Conservation (phyloP, 164 flowering plant species). For the Cinnamomum chago region DNA sequence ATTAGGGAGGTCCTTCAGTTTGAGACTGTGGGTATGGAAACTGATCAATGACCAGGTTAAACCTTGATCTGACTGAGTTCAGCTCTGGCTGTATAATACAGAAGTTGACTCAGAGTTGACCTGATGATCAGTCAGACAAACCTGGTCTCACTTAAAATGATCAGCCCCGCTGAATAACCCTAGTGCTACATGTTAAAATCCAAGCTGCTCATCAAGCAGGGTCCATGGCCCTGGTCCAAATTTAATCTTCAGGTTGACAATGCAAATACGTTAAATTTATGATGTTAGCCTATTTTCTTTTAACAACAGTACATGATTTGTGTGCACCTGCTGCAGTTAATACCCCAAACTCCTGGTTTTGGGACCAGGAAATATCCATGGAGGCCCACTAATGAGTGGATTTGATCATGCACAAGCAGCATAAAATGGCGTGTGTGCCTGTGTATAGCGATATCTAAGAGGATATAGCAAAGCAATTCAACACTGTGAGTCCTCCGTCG, state of each 20-base stretch:
- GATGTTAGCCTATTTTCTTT: too few species aligned
- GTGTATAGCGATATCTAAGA: too few species aligned
- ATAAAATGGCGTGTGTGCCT: too few species aligned
- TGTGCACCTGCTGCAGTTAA: background rate
- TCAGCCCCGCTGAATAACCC: background rate
- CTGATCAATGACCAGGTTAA: background rate
- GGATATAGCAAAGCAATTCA: too few species aligned
- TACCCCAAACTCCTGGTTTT: too few species aligned
- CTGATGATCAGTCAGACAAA: too few species aligned
- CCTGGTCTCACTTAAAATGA: background rate
- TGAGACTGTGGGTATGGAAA: background rate
- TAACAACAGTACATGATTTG: too few species aligned
- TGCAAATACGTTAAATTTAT: background rate
- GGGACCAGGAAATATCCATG: too few species aligned
- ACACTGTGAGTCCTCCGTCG: too few species aligned
- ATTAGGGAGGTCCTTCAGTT: background rate
- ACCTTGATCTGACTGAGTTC: background rate
- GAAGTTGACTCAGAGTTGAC: background rate
- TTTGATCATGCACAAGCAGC: too few species aligned
- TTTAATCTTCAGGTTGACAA: background rate
- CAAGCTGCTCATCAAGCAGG: background rate
- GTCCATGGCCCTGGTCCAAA: background rate
- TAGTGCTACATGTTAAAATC: background rate
- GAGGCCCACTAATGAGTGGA: too few species aligned
- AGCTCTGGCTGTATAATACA: background rate